Conservation (phyloP, 2,329 filamentous ascomycete species). For the Sporothrix pseudoabietina region DNA sequence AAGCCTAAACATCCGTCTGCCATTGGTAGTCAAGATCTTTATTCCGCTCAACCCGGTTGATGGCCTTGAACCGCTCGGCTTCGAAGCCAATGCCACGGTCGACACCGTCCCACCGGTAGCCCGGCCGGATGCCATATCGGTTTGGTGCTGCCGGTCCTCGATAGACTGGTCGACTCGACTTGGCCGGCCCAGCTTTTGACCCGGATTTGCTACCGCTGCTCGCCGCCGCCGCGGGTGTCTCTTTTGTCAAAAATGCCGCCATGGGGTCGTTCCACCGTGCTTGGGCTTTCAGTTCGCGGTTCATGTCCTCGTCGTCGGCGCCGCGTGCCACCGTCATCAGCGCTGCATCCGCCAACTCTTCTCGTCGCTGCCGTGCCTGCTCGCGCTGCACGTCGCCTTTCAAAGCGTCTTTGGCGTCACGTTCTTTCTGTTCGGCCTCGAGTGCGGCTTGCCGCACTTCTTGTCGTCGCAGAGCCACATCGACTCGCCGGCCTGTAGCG, state of each 20-base stretch:
- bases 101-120: slow-evolving; percentile 95
- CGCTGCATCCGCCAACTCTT: slow-evolving; percentile 76
- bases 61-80: slow-evolving; percentile 84
- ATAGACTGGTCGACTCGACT: slow-evolving; percentile 64
- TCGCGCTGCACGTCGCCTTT: slow-evolving; percentile 83
- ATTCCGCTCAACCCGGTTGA: slow-evolving; percentile 75
- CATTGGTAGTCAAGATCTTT: slow-evolving; percentile 86
- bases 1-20: slow-evolving; percentile 75
- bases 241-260: slow-evolving; percentile 68
- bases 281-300: slow-evolving; percentile 74
- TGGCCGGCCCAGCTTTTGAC: slow-evolving; percentile 33
- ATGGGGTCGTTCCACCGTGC: slow-evolving; percentile 95
- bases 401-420: slow-evolving; percentile 67
- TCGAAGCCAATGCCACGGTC: slow-evolving; percentile 94
- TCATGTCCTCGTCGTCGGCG: slow-evolving; percentile 85
- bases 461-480: slow-evolving; percentile 85
- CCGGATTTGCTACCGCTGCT: slow-evolving; percentile 28
- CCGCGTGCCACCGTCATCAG: slow-evolving; percentile 77
- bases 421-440: slow-evolving; percentile 72
- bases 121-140: slow-evolving; percentile 88
- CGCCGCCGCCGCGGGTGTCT: slow-evolving; percentile 41
- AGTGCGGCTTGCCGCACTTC: slow-evolving; percentile 68
- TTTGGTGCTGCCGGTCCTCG: slow-evolving; percentile 82
- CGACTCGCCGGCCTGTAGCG: slow-evolving; percentile 90
- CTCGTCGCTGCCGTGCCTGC: slow-evolving; percentile 64